Evolutionary conservation across 176 grass and related monocot species (phyloP), one percentile per base, ranked within the genome.

Genomic region (Tuctoria greenei): DNA sequence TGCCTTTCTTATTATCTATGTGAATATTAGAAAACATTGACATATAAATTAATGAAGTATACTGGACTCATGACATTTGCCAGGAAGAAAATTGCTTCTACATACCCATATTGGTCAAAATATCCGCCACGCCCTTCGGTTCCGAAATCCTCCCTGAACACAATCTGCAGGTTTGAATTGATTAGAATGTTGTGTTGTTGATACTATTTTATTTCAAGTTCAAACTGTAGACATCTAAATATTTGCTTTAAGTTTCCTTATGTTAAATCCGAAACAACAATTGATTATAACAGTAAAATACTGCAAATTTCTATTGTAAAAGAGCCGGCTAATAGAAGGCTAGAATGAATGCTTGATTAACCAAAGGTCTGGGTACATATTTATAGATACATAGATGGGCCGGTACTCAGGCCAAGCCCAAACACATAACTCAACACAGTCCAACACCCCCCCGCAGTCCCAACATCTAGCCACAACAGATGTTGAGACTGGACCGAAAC

Each of bases 71-170:
- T 45, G 39, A 51, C 44, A n/a, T 37, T 71, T 44, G 72, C 23
- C 20, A 74, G 15, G 7, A 34, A 76, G 31, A 46, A 20, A 31
- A 46, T 18, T 73, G 35, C 40, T 75, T 58, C 34, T 62, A 80
- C 83, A 72, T 92, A 93, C 95, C 95, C 95, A 82, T 94, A 98
- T 84, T 98, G 91, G 46, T 97, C 90, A 5, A 97, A 97, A 82
- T 97, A 97, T 81, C 93, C 93, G 61, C 93, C 93, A 84, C 93
- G 93, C 7, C 93, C 93, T 54, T 97, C 93, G 82, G 93, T 97
- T 76, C 93, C 93, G 10, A 97, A 97, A 84, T 97, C 85, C 64
- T 97, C 93, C 74, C 96, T 95, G 81, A 99, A 99, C 66, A 99
- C 96, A 88, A 99, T 99, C 96, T 99, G 87, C 64, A 89, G 50